Percentiles rank a stretch among this genome's conserved stretches.
Evolutionary conservation across 2,329 filamentous ascomycete species (phyloP).

Genomic region (Fusarium goolgardi): DNA sequence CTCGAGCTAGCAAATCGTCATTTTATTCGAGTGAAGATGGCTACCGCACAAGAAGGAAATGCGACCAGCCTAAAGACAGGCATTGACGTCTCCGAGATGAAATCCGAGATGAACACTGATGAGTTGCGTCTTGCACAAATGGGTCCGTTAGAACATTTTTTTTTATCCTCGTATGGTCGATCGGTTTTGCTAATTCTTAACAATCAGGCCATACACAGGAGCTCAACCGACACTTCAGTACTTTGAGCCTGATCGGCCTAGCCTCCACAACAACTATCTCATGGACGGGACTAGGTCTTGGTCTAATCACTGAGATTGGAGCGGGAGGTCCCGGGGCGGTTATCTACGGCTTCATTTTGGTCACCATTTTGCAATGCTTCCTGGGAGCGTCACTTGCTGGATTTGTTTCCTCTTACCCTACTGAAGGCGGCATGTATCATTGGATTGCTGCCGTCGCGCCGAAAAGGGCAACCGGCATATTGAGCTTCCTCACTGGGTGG

Average conservation of each 20-base stretch:
- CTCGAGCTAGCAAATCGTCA: no score
- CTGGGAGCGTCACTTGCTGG: slow-evolving; percentile 9
- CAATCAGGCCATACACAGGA: slow-evolving; percentile 11
- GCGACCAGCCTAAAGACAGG: no score
- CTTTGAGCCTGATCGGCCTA: background rate
- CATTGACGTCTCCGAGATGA: no score
- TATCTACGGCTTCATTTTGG: slow-evolving; percentile 10
- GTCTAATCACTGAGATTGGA: slow-evolving; percentile 8
- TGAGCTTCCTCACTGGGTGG: slow-evolving; percentile 15
- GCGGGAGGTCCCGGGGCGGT: slow-evolving; percentile 16
- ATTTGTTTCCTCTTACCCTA: slow-evolving; percentile 18
- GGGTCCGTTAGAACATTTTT: no score
- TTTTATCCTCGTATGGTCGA: no score
- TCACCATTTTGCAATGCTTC: slow-evolving; percentile 2
- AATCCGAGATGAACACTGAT: no score
- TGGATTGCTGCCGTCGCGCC: slow-evolving; percentile 18
- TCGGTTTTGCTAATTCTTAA: no score
- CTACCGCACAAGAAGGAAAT: no score
- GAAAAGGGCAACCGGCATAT: background rate
- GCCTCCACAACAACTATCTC: slow-evolving; percentile 15
- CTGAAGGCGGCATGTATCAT: slow-evolving; percentile 21
- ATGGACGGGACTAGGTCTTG: background rate
- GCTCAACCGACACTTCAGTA: slow-evolving; percentile 6
- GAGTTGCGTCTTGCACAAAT: no score
- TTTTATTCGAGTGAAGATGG: no score